phyloP scores from a whole-genome alignment of 305 asterid species.

The Coffea humblotiana region DNA sequence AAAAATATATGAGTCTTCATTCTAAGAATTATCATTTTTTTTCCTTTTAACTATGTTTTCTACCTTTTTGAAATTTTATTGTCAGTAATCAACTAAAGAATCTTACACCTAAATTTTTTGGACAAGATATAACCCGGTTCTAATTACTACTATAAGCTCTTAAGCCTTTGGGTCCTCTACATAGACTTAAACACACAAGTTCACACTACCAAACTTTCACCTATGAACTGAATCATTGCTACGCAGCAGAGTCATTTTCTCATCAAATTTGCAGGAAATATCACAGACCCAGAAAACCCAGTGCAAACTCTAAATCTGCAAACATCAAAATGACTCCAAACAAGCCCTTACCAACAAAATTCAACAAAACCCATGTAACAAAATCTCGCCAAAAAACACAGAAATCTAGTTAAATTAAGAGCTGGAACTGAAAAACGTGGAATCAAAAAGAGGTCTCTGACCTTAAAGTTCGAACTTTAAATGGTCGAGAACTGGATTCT shows the following conservation, averaged over 20 bases:
- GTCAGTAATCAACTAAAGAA: no score
- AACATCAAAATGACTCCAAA: not conserved
- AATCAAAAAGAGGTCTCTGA: conserved; percentile 22
- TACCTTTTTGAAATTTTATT: no score
- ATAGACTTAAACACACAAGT: no score
- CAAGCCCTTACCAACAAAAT: not conserved
- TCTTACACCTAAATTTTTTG: no score
- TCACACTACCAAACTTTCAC: no score
- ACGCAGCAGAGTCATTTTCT: conserved; percentile 26
- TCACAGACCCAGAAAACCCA: conserved; percentile 24
- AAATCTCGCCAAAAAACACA: not conserved
- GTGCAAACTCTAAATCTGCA: conserved; percentile 24
- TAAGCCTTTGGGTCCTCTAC: no score
- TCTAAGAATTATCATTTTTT: no score
- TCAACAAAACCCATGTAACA: not conserved
- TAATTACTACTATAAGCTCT: no score
- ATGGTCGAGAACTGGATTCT: not conserved
- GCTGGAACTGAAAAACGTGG: not conserved
- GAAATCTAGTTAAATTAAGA: not conserved
- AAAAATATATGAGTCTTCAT: no score
- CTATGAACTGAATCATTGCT: conserved; percentile 24
- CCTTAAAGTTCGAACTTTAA: conserved; percentile 27
- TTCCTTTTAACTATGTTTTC: no score
- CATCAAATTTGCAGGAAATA: conserved; percentile 20
- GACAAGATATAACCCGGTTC: no score